Conservation (phyloP, 129 eudicot species). For the carrot (Daucus carota) region DNA sequence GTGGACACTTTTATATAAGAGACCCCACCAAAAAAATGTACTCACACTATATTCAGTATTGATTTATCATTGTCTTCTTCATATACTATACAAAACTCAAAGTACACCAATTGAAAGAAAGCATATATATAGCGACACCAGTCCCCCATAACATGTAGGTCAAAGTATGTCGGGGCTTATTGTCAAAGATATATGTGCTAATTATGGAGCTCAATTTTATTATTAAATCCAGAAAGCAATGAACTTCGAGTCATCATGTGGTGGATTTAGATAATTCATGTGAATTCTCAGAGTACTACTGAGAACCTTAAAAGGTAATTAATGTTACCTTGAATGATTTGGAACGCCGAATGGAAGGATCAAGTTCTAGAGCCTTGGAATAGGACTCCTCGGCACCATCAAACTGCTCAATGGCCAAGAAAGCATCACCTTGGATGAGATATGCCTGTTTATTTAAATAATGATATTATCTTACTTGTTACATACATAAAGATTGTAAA, state of each 20-base stretch:
- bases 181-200: background rate
- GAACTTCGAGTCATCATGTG: too few species aligned
- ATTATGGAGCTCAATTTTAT: background rate
- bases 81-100: background rate
- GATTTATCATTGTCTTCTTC: background rate
- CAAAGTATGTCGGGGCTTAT: background rate
- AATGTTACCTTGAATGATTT: conserved; percentile 69
- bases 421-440: conserved; percentile 74
- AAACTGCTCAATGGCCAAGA: conserved; percentile 65
- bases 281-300: background rate
- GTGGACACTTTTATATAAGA: too few species aligned
- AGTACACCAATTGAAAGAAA: background rate
- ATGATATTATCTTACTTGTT: background rate
- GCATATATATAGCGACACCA: background rate
- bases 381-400: conserved; percentile 58
- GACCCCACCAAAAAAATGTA: too few species aligned
- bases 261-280: background rate
- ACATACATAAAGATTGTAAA: background rate
- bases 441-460: conserved; percentile 44
- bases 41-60: background rate
- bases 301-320: background rate
- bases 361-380: conserved; percentile 56
- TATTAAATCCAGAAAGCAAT: background rate
- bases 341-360: conserved; percentile 73
- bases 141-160: background rate